A percentile compares a stretch with the other conserved stretches of the same genome.
phyloP scores from a whole-genome alignment of 257 asterid species.

The Craterostigma plantagineum region DNA sequence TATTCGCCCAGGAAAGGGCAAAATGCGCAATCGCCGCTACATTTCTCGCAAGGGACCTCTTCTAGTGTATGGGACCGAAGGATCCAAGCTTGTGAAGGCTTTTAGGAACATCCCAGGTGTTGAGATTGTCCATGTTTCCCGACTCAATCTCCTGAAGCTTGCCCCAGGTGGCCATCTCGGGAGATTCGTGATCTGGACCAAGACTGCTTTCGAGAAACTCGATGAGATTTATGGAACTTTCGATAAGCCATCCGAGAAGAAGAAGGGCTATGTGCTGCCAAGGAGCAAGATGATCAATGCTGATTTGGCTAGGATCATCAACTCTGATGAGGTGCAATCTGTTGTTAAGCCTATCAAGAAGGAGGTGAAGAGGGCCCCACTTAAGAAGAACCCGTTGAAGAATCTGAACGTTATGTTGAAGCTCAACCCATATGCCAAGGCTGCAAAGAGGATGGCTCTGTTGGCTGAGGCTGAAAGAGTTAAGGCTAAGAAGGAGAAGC shows the following conservation, averaged over 20 bases:
- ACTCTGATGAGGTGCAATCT: constrained; percentile 35
- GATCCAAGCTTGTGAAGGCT: constrained; percentile 31
- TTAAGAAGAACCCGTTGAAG: constrained; percentile 32
- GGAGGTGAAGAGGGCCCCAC: constrained; percentile 24
- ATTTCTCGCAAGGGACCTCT: constrained; percentile 32
- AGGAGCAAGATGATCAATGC: constrained; percentile 33
- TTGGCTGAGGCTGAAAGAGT: constrained; percentile 29
- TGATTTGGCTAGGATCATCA: constrained; percentile 32
- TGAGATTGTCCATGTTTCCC: constrained; percentile 23
- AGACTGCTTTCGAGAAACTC: constrained; percentile 30
- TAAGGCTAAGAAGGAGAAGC: constrained; percentile 30
- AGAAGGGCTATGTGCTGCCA: constrained; percentile 30
- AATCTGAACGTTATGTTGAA: constrained; percentile 22
- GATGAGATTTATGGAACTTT: constrained; percentile 25
- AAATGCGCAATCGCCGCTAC: constrained; percentile 24
- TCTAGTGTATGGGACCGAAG: constrained; percentile 30
- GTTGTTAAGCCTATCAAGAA: constrained; percentile 32
- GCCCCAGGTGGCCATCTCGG: constrained; percentile 43
- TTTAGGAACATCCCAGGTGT: constrained; percentile 36
- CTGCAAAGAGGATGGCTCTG: constrained; percentile 33
- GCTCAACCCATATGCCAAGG: constrained; percentile 33
- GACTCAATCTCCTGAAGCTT: constrained; percentile 20
- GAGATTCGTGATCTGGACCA: constrained; percentile 30
- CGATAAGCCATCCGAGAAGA: constrained; percentile 23
- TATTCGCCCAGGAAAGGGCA: constrained; percentile 30